Percentiles rank a stretch among this genome's conserved stretches.
Evolutionary conservation across 495 filamentous ascomycete genomes (phyloP).

Genomic region (Xanthoparmelia taractica): DNA sequence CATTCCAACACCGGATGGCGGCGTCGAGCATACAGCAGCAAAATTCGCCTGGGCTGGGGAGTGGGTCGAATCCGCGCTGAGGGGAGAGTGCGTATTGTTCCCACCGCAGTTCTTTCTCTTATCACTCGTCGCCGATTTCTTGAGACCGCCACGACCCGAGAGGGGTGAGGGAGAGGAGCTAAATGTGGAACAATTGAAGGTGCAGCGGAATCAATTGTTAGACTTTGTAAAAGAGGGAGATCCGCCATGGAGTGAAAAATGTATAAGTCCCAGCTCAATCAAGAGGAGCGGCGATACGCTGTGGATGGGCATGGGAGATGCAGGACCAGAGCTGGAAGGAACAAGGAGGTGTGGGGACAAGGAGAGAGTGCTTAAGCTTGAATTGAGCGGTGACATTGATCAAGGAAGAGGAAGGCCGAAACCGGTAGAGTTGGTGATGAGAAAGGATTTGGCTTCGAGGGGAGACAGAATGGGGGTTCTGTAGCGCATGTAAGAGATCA

Average conservation of each 20-base stretch:
- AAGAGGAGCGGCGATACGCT: constrained; percentile 46
- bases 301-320: constrained; percentile 61
- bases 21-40: constrained; percentile 75
- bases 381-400: constrained; percentile 22
- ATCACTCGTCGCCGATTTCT: constrained; percentile 53
- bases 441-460: constrained; percentile 4
- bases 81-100: constrained; percentile 70
- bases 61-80: constrained; percentile 58
- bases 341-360: constrained; percentile 57
- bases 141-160: constrained; percentile 38
- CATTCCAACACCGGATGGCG: constrained; percentile 71
- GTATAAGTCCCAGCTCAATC: constrained; percentile 60
- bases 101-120: constrained; percentile 86
- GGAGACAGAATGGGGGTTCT: neutral
- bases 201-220: constrained; percentile 49
- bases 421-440: constrained; percentile 17
- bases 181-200: constrained; percentile 39
- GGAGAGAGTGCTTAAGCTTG: constrained; percentile 65
- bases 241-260: constrained; percentile 67
- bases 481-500: neutral
- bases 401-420: constrained; percentile 18
- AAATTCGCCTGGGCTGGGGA: constrained; percentile 59
- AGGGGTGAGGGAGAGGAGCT: constrained; percentile 14
- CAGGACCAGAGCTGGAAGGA: constrained; percentile 62
- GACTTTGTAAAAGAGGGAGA: constrained; percentile 51